A percentile compares a stretch with the other conserved stretches of the same genome.
phyloP scores from a whole-genome alignment of 106 monocot genomes.

The Dendrobium chrysotoxum region DNA sequence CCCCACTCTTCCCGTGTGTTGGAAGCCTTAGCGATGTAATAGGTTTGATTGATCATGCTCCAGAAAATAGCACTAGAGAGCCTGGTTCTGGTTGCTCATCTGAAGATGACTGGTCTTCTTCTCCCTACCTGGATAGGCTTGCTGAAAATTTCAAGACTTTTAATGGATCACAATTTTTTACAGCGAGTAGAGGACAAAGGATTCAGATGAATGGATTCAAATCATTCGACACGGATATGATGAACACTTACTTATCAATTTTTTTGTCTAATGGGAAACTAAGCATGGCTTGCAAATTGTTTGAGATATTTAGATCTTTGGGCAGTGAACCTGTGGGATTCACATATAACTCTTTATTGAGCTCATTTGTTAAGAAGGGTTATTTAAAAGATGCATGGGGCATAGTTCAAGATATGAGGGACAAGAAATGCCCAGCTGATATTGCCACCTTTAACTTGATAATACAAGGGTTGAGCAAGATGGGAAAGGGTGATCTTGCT shows the following conservation, averaged over 20 bases:
- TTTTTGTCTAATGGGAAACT: slow-evolving; percentile 70
- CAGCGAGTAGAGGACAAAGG: slow-evolving; percentile 43
- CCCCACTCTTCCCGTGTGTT: slow-evolving; percentile 47
- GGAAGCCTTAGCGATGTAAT: slow-evolving; percentile 46
- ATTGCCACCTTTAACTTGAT: slow-evolving; percentile 86
- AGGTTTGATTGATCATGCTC: slow-evolving; percentile 25
- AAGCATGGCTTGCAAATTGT: slow-evolving; percentile 79
- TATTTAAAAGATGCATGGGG: slow-evolving; percentile 84
- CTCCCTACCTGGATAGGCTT: slow-evolving; percentile 67
- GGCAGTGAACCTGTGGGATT: slow-evolving; percentile 49
- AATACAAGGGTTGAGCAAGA: slow-evolving; percentile 82
- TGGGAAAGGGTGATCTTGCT: slow-evolving; percentile 61
- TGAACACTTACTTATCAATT: slow-evolving; percentile 90
- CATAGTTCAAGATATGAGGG: slow-evolving; percentile 71
- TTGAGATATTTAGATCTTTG: slow-evolving; percentile 60
- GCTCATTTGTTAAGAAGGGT: slow-evolving; percentile 85
- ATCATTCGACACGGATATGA: slow-evolving; percentile 78
- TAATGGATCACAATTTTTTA: slow-evolving; percentile 26
- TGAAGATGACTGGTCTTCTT: slow-evolving; percentile 75
- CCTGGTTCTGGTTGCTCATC: background rate
- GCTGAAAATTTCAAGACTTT: slow-evolving; percentile 32
- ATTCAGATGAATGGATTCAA: slow-evolving; percentile 43
- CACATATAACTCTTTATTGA: slow-evolving; percentile 83
- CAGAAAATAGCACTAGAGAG: background rate
- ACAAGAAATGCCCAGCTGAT: slow-evolving; percentile 54